Evolutionary conservation across 805 yeast species (phyloP).

Genomic region (Schwanniomyces sp.): DNA sequence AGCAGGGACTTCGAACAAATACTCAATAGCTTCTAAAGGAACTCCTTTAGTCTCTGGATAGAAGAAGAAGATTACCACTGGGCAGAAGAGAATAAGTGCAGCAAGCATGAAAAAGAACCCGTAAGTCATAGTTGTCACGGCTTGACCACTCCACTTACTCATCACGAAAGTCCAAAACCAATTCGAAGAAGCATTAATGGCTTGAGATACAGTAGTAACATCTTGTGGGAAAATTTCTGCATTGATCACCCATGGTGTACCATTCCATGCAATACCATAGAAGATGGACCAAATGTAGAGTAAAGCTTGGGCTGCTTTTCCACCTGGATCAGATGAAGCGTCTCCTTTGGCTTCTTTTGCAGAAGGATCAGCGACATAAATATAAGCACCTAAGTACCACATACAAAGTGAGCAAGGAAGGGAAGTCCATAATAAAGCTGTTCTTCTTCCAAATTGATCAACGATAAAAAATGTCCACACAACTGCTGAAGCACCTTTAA

Average conservation of each 20-base stretch:
- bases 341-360: constrained; percentile 19
- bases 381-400: constrained; percentile 50
- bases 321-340: constrained; percentile 25
- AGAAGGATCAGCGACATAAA: constrained; percentile 36
- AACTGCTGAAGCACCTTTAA: constrained; percentile 44
- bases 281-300: constrained; percentile 48
- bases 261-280: constrained; percentile 46
- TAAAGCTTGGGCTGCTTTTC: constrained; percentile 46
- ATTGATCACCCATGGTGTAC: constrained; percentile 48
- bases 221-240: constrained; percentile 48
- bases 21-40: constrained; percentile 33
- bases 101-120: constrained; percentile 47
- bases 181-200: constrained; percentile 44
- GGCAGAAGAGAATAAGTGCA: constrained; percentile 22
- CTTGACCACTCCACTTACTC: constrained; percentile 46
- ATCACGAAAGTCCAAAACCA: constrained; percentile 54
- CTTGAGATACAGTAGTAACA: constrained; percentile 42
- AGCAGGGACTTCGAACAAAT: constrained; percentile 31
- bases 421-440: constrained; percentile 37
- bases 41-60: constrained; percentile 40
- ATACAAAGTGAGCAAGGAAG: constrained; percentile 42
- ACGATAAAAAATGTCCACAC: constrained; percentile 47
- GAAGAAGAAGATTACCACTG: constrained; percentile 27
- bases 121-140: constrained; percentile 42
- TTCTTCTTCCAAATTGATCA: constrained; percentile 47